Conservation (phyloP, 768 basidiomycete genomes). For the Xerocomus brunneocitrinus region DNA sequence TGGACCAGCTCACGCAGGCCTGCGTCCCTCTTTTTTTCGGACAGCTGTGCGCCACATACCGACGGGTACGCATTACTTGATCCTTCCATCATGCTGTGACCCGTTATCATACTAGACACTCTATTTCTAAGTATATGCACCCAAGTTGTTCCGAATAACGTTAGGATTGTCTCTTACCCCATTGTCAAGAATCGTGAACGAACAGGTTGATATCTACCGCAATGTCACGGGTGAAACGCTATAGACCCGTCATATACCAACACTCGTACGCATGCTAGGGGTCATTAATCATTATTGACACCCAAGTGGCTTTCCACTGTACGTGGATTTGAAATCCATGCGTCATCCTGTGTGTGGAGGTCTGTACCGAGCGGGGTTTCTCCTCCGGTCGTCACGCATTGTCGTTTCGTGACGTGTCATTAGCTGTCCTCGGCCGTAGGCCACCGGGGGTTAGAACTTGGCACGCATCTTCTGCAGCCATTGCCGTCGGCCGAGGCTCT, state of each 20-base stretch:
- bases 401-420: neutral
- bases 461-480: neutral
- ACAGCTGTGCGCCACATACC: neutral
- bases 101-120: neutral
- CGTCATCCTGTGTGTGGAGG: too few species aligned
- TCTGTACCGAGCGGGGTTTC: too few species aligned
- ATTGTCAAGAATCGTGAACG: neutral
- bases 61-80: neutral
- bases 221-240: too few species aligned
- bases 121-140: neutral
- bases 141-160: constrained; percentile 1
- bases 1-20: too few species aligned
- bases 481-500: neutral
- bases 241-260: too few species aligned
- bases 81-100: neutral
- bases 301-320: too few species aligned
- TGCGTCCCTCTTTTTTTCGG: too few species aligned
- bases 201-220: too few species aligned
- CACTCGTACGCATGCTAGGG: neutral
- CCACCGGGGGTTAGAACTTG: neutral
- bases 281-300: too few species aligned
- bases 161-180: neutral
- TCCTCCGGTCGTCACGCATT: neutral
- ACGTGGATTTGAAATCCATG: too few species aligned
- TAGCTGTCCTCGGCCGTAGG: neutral